phyloP scores from a whole-genome alignment of 306 rosid genomes.

The Quercus cerris region DNA sequence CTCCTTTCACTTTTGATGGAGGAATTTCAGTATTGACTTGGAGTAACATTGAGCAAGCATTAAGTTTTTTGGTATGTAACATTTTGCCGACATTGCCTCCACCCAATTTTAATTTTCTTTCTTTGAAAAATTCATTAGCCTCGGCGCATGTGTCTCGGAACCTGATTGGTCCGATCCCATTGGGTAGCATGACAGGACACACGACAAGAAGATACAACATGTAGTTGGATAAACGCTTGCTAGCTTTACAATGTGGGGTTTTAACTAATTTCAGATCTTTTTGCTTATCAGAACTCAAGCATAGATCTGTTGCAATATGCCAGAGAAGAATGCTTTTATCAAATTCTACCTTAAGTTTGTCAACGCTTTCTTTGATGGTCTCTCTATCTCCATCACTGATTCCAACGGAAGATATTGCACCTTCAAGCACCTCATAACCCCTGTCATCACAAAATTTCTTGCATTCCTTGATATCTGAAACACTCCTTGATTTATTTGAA shows the following conservation, averaged over 20 bases:
- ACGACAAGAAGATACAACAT: conserved; percentile 24
- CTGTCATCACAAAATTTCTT: conserved; percentile 11
- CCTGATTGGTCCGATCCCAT: conserved; percentile 30
- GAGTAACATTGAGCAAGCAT: conserved; percentile 12
- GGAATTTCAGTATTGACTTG: conserved; percentile 14
- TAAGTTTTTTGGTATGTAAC: background rate
- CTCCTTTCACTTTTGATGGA: conserved; percentile 30
- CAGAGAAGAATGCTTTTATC: conserved; percentile 30
- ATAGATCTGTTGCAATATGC: conserved; percentile 40
- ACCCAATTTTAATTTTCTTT: background rate
- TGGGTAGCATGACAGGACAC: conserved; percentile 27
- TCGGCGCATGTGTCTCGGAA: conserved; percentile 32
- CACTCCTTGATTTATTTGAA: background rate
- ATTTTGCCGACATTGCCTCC: too few relatives aligned
- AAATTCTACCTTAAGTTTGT: conserved; percentile 8
- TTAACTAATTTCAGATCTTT: background rate
- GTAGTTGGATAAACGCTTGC: conserved; percentile 24
- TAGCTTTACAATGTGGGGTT: background rate
- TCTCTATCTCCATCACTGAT: conserved; percentile 2
- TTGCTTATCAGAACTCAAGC: background rate
- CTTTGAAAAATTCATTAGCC: conserved; percentile 18
- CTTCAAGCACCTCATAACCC: conserved; percentile 20
- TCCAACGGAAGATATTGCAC: background rate
- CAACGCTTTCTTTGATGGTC: too few relatives aligned
- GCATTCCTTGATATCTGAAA: background rate